Conservation (phyloP, 1,284 basidiomycete genomes). For the Sanghuangporus baumii region DNA sequence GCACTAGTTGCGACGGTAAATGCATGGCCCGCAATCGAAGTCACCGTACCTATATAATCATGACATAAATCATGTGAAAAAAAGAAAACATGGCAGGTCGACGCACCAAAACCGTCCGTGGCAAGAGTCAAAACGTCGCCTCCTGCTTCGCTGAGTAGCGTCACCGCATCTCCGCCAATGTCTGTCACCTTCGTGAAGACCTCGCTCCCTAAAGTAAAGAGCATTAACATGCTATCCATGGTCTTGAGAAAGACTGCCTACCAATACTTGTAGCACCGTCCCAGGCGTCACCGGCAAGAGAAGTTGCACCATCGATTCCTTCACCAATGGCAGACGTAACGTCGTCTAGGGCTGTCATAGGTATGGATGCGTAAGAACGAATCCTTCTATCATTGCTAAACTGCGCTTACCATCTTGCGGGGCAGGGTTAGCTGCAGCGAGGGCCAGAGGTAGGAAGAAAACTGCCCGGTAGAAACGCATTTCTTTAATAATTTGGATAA, state of each 20-base stretch:
- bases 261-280: slow-evolving; percentile 4
- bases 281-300: neutral
- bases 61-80: neutral
- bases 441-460: slow-evolving; percentile 4
- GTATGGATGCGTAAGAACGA: slow-evolving; percentile 19
- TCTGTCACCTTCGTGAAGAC: slow-evolving; percentile 31
- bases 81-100: neutral
- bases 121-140: slow-evolving; percentile 52
- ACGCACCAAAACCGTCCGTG: slow-evolving; percentile 28
- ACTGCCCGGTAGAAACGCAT: neutral
- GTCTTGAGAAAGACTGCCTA: neutral
- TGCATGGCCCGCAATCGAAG: slow-evolving; percentile 45
- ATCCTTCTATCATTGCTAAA: neutral
- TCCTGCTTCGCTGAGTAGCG: slow-evolving; percentile 40
- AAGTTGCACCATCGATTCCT: slow-evolving; percentile 27
- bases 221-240: neutral
- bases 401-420: neutral
- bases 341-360: slow-evolving; percentile 22
- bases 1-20: slow-evolving; percentile 36
- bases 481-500: neutral
- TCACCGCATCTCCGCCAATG: slow-evolving; percentile 32
- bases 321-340: slow-evolving; percentile 24
- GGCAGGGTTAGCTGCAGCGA: slow-evolving; percentile 4
- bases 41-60: slow-evolving; percentile 33
- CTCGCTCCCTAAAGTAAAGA: neutral